A percentile compares a stretch with the other conserved stretches of the same genome.
Conservation (phyloP, 140 eudicot species). For the Stevia rebaudiana region DNA sequence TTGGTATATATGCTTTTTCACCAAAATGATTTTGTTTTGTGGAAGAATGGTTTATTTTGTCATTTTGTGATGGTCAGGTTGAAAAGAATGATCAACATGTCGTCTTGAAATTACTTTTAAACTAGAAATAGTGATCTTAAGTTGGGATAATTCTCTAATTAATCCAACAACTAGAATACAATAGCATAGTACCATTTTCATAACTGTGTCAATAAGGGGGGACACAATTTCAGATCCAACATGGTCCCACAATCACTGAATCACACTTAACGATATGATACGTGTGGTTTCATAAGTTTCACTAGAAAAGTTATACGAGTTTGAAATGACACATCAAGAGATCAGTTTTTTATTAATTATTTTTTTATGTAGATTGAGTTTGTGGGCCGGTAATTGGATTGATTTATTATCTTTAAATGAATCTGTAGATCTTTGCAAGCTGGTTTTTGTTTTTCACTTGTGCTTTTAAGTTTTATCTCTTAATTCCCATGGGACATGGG, state of each 20-base stretch:
- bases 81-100: slow-evolving; percentile 27
- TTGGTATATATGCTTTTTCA: slow-evolving; percentile 32
- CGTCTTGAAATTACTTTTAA: slow-evolving; percentile 9
- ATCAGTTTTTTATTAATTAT: not conserved
- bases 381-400: not conserved
- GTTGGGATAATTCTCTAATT: not conserved
- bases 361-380: not conserved
- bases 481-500: slow-evolving; percentile 15
- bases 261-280: no score
- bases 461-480: slow-evolving; percentile 8
- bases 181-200: slow-evolving; percentile 5
- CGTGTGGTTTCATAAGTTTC: not conserved
- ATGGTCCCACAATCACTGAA: slow-evolving; percentile 4
- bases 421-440: not conserved
- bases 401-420: not conserved
- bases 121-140: slow-evolving; percentile 9
- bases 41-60: slow-evolving; percentile 48
- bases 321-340: not conserved
- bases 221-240: not conserved
- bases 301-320: not conserved
- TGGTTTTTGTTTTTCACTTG: slow-evolving; percentile 8
- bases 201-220: not conserved
- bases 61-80: slow-evolving; percentile 23
- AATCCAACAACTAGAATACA: not conserved
- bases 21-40: slow-evolving; percentile 48